A percentile compares a stretch with the other conserved stretches of the same genome.
Conservation (phyloP, 306 rosid species). For the Lathyrus oleraceus region DNA sequence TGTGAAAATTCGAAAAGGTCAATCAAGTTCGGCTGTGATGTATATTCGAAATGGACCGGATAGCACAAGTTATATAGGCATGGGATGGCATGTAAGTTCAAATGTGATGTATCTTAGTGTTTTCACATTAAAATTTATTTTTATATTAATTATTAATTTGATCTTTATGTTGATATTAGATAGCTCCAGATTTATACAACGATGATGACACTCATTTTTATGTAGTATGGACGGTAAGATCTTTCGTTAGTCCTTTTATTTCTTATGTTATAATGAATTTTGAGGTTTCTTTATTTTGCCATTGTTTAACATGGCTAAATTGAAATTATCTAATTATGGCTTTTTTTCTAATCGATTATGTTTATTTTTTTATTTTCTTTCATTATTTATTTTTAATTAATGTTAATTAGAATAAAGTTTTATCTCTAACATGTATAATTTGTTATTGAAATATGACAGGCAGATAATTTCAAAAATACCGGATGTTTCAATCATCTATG, state of each 20-base stretch:
- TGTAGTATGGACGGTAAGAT: not conserved
- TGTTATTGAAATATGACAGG: not conserved
- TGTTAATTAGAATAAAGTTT: not conserved
- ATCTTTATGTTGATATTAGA: not conserved
- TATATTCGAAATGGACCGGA: conserved; percentile 6
- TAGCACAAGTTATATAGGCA: not conserved
- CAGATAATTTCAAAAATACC: not conserved
- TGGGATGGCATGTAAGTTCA: conserved; percentile 32
- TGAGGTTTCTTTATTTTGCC: too few species aligned
- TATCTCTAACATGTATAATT: not conserved
- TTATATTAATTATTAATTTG: not conserved
- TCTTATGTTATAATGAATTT: not conserved
- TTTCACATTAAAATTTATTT: too few species aligned
- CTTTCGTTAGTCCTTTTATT: not conserved
- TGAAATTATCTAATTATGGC: too few species aligned
- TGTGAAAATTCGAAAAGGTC: not conserved
- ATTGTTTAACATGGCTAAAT: too few species aligned
- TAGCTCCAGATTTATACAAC: not conserved
- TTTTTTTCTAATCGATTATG: too few species aligned
- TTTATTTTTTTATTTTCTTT: too few species aligned
- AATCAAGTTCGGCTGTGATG: not conserved
- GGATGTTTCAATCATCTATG: conserved; percentile 14
- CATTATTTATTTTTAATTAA: not conserved
- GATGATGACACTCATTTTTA: not conserved
- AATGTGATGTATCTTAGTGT: too few species aligned